Evolutionary conservation across 768 basidiomycete species (phyloP), one percentile per base, ranked within the genome.

Genomic region (Coprinopsis marcescibilis): DNA sequence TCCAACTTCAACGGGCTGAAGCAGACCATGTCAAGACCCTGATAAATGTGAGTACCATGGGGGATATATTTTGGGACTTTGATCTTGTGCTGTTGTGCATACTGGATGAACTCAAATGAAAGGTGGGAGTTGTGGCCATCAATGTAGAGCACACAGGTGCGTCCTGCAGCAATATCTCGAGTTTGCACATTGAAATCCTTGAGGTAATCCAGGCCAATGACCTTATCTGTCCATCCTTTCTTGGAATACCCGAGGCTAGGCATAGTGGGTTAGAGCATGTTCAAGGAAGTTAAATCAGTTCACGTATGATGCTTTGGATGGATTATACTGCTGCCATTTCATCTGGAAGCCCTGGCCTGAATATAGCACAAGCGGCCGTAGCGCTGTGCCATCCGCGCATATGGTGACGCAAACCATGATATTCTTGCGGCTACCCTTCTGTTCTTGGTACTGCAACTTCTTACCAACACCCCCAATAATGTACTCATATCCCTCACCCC

Each of bases 391-490:
- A 58, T 71, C 65, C 0, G 65, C 66, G 53, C 70, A 70, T 15
- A 75, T 74, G 2, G 67, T 70, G 0, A 65, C 60, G 36, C 75
- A 54, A 10, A 68, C 60, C 0, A 69, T 72, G 27, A 67, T 69
- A 41, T 66, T 71, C 49, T 73, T 69, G 8, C 57, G 48, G 20
- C 53, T 55, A 1, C 67, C 65, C 21, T 51, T 52, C 1, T 50
- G 32, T 48, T 68, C 66, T 52, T 70, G 65, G 56, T 72, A 59
- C 45, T 65, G 64, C 13, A 41, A 21, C 2, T 25, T 34, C 6
- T 15, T 17, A 17, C 50, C 52, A 11, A 10, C 33, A 2, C 47
- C 37, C 11, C 63, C 64, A 45, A 65, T 50, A 1, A 66, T 62
- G 17, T 19, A 56, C 30, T 43, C 62, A 55, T 29, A 29, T 34